Evolutionary conservation across 805 yeast genomes (phyloP).

Genomic region (Candida succiphila): DNA sequence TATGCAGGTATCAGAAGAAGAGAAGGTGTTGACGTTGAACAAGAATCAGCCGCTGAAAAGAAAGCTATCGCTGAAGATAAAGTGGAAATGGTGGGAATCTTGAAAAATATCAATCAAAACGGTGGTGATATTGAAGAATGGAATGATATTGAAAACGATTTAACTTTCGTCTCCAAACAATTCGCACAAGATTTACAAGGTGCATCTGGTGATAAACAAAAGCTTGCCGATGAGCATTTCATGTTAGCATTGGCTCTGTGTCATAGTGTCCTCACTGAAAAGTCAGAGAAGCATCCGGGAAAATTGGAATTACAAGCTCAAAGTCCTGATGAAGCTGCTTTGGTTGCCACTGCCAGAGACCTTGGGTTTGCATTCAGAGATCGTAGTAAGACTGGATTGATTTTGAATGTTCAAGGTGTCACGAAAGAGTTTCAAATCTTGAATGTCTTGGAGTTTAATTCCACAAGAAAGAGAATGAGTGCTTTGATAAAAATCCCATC

Average conservation of each 20-base stretch:
- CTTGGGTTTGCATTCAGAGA: constrained; percentile 60
- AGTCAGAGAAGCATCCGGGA: constrained; percentile 48
- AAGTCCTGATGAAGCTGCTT: constrained; percentile 82
- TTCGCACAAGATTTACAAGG: constrained; percentile 57
- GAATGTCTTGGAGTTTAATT: constrained; percentile 68
- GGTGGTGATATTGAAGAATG: no score
- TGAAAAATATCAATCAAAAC: constrained; percentile 14
- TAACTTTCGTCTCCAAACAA: constrained; percentile 61
- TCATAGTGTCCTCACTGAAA: constrained; percentile 69
- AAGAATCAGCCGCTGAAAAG: constrained; percentile 43
- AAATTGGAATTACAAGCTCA: constrained; percentile 59
- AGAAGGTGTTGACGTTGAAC: constrained; percentile 66
- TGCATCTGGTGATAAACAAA: constrained; percentile 38
- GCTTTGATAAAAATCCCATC: constrained; percentile 54
- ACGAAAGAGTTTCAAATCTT: constrained; percentile 62
- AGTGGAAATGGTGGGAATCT: constrained; percentile 42
- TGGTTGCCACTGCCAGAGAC: constrained; percentile 74
- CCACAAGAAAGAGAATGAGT: constrained; percentile 80
- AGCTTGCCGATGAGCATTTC: constrained; percentile 56
- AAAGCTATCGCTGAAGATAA: constrained; percentile 48
- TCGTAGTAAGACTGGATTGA: constrained; percentile 57
- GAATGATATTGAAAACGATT: constrained; percentile 38
- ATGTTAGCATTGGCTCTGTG: constrained; percentile 71
- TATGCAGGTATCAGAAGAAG: constrained; percentile 69
- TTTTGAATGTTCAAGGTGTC: constrained; percentile 61